Evolutionary conservation across 2,329 filamentous ascomycete species (phyloP).

Genomic region (Pseudocercospora vitis): DNA sequence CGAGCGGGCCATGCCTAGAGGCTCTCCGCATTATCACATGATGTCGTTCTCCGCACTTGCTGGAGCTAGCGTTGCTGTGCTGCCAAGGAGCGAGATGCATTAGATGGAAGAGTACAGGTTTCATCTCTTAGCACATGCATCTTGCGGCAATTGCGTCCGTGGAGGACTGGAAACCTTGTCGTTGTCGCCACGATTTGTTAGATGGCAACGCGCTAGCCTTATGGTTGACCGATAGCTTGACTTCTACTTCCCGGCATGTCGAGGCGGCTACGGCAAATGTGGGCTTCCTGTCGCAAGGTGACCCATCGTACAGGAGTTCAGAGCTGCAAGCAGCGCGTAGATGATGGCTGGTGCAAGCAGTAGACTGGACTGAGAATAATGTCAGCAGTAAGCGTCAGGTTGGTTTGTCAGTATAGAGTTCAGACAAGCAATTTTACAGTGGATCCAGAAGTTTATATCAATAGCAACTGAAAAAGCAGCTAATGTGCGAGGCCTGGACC

Average conservation of each 20-base stretch:
- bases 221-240: neutral
- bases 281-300: neutral
- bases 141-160: neutral
- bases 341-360: neutral
- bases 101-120: conserved; percentile 2
- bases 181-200: neutral
- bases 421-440: neutral
- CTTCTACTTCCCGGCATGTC: neutral
- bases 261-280: neutral
- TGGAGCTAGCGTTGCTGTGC: neutral
- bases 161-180: neutral
- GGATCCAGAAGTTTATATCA: neutral
- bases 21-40: conserved; percentile 2
- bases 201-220: neutral
- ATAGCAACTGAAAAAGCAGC: too few relatives aligned
- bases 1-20: neutral
- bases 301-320: neutral
- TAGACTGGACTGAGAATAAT: neutral
- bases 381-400: neutral
- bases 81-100: conserved; percentile 1
- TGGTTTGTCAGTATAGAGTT: neutral
- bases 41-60: neutral
- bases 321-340: neutral
- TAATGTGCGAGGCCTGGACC: neutral
- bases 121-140: neutral